Evolutionary conservation across 129 eudicot species (phyloP), one percentile per base, ranked within the genome.

Genomic region (Helianthus annuus): DNA sequence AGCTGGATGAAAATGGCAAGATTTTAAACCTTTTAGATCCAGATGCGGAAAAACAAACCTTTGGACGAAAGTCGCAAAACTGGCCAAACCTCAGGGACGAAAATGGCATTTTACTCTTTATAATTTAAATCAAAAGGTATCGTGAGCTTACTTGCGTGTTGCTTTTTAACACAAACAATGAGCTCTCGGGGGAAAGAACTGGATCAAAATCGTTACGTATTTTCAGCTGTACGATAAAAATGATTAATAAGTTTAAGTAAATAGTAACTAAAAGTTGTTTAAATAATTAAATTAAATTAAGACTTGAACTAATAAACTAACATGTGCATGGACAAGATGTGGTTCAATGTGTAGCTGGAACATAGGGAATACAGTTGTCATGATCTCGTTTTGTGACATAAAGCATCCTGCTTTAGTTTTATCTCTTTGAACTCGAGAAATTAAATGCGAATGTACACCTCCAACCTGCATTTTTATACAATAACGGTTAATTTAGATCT

Each of bases 261-360:
- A 48, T 17, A 66, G 32, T 39, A 63, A 42, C 56, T 24, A 39
- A 19, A 61, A 69, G n/a, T 49, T 57, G 7, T 38, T 42, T 40
- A 44, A 2, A 49, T 64, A 63, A 7, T 49, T 13, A 64, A 46
- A 7, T 49, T 13, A 64, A 46, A 14, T 17, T 38, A 53, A 14
- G 7, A 46, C 74, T 53, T 34, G 14, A 80, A 63, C 2, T 60
- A 59, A 60, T 6, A 34, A 49, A 89, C 98, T 87, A 53, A 94
- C 97, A 83, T 94, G 99, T 40, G 99, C 99, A 74, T 90, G 96
- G 78, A 90, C 99, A 46, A 94, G 99, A 81, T 94, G 99, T 15
- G 99, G 99, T 83, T 94, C 99, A 51, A 94, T 94, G 87, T 94
- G 91, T 71, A 88, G 94, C 87, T 94, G 99, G 75, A 94, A 94